Conservation (phyloP, 768 basidiomycete genomes). For the Cyclocybe cylindracea region DNA sequence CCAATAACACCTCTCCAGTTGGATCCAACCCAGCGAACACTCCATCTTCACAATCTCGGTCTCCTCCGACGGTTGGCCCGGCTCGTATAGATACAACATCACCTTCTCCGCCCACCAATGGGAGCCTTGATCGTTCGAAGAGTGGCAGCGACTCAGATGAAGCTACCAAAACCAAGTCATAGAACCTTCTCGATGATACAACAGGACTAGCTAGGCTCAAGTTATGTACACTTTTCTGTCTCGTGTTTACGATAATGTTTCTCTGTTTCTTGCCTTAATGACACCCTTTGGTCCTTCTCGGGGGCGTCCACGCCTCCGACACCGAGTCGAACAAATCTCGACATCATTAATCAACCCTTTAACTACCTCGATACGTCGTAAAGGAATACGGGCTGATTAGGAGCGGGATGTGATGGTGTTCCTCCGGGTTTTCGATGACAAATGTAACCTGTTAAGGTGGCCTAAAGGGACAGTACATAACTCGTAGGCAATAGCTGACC, state of each 20-base stretch:
- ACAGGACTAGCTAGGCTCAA: background rate
- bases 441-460: constrained; percentile 67
- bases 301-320: too few species aligned
- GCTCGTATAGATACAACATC: constrained; percentile 28
- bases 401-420: constrained; percentile 93
- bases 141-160: constrained; percentile 32
- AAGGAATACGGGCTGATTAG: constrained; percentile 89
- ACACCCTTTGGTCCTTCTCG: constrained; percentile 3
- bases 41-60: constrained; percentile 21
- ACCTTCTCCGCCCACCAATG: constrained; percentile 22
- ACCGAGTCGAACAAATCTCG: too few species aligned
- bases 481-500: constrained; percentile 40
- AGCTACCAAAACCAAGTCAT: constrained; percentile 24
- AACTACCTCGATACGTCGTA: constrained; percentile 94
- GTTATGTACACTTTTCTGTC: constrained; percentile 4
- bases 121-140: constrained; percentile 32
- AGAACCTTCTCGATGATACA: too few species aligned
- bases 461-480: constrained; percentile 1
- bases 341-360: constrained; percentile 7
- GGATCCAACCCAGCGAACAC: constrained; percentile 34
- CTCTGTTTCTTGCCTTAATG: constrained; percentile 3
- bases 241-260: constrained; percentile 16
- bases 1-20: constrained; percentile 55
- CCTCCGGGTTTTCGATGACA: constrained; percentile 63
- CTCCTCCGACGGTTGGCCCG: constrained; percentile 32